phyloP scores from a whole-genome alignment of 805 yeast genomes.

The Saturnispora gosingensis region DNA sequence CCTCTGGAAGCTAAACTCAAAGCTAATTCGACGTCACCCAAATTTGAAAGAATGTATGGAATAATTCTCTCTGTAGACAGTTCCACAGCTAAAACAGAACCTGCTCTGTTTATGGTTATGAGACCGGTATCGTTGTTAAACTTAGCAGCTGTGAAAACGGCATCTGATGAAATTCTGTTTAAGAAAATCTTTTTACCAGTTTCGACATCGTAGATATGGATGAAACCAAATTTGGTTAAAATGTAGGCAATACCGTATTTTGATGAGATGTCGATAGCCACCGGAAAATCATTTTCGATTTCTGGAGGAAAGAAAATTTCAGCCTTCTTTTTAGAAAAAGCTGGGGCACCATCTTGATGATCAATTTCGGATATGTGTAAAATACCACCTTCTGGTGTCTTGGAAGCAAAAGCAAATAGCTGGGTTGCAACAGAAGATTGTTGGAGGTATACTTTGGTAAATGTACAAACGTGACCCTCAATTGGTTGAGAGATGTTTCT shows the following conservation, averaged over 20 bases:
- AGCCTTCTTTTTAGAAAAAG: conserved; percentile 77
- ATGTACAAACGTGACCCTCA: conserved; percentile 94
- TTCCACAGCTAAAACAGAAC: conserved; percentile 91
- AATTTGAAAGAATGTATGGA: conserved; percentile 79
- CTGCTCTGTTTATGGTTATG: conserved; percentile 86
- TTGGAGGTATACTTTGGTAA: conserved; percentile 66
- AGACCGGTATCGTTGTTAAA: conserved; percentile 73
- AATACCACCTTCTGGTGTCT: conserved; percentile 74
- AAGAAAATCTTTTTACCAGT: conserved; percentile 88
- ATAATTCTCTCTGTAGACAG: conserved; percentile 75
- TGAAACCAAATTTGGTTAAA: conserved; percentile 92
- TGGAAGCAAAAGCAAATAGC: conserved; percentile 87
- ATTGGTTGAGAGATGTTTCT: conserved; percentile 93
- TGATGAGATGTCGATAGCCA: conserved; percentile 77
- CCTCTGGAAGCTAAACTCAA: conserved; percentile 87
- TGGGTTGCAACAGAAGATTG: conserved; percentile 73
- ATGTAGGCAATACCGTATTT: conserved; percentile 81
- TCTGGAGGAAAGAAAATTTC: conserved; percentile 97
- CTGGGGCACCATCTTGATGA: conserved; percentile 78
- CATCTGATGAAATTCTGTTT: conserved; percentile 92
- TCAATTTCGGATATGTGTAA: conserved; percentile 94
- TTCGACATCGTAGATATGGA: conserved; percentile 90
- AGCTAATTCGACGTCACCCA: conserved; percentile 82
- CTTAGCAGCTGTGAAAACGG: conserved; percentile 81
- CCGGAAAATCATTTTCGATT: conserved; percentile 93